A percentile compares a stretch with the other conserved stretches of the same genome.
Evolutionary conservation across 2,329 filamentous ascomycete genomes (phyloP).

Genomic region (Zymoseptoria tritici): DNA sequence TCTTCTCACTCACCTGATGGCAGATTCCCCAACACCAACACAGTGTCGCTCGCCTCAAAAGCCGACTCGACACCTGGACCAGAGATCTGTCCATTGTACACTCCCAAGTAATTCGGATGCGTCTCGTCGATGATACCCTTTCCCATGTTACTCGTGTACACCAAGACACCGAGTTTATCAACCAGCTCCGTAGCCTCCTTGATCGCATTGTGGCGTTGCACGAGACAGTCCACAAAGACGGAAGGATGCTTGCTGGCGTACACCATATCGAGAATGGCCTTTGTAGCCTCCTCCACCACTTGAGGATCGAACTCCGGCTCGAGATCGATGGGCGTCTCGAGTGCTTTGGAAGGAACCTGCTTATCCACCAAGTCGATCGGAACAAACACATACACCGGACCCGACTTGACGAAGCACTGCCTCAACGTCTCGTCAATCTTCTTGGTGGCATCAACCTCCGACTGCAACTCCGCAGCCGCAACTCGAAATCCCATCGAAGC

Average conservation of each 20-base stretch:
- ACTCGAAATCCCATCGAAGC: constrained; percentile 32
- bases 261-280: constrained; percentile 35
- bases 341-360: constrained; percentile 29
- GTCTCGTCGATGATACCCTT: constrained; percentile 48
- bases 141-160: constrained; percentile 42
- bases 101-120: constrained; percentile 41
- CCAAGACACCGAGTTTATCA: constrained; percentile 41
- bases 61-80: constrained; percentile 32
- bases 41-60: constrained; percentile 31
- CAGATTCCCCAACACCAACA: constrained; percentile 34
- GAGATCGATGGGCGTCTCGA: constrained; percentile 14
- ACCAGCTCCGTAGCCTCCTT: constrained; percentile 41
- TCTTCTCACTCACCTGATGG: constrained; percentile 26
- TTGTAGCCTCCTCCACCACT: constrained; percentile 15
- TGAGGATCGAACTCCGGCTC: constrained; percentile 33
- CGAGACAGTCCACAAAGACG: constrained; percentile 47
- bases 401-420: constrained; percentile 36
- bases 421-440: constrained; percentile 40
- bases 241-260: constrained; percentile 41
- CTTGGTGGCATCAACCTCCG: constrained; percentile 32
- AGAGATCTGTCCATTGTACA: constrained; percentile 37
- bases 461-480: constrained; percentile 36
- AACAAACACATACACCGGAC: constrained; percentile 40
- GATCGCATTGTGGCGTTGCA: constrained; percentile 36
- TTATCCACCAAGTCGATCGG: constrained; percentile 34